Conservation (phyloP, 345 rosid species). For the Rhizophora mangle region DNA sequence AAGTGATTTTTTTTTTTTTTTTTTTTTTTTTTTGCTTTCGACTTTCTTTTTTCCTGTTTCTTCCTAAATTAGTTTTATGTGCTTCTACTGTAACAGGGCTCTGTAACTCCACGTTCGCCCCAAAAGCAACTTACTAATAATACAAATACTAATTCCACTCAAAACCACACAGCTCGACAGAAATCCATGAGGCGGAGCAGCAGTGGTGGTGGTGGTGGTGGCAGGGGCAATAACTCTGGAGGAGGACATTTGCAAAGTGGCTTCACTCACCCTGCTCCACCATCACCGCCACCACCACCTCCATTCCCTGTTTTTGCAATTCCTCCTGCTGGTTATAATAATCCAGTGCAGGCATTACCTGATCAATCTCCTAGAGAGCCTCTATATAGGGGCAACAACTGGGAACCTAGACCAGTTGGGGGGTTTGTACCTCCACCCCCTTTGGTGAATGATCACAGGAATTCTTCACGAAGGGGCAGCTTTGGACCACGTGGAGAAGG, state of each 20-base stretch:
- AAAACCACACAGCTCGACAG: slow-evolving; percentile 35
- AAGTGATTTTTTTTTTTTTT: too few species aligned
- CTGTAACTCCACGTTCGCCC: slow-evolving; percentile 26
- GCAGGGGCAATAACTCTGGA: slow-evolving; percentile 20
- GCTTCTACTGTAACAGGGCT: slow-evolving; percentile 25
- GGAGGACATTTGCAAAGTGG: slow-evolving; percentile 30
- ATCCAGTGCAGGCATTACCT: slow-evolving; percentile 27
- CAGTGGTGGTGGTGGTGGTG: slow-evolving; percentile 17
- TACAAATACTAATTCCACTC: slow-evolving; percentile 35
- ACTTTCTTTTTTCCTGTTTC: not conserved
- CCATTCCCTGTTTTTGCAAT: slow-evolving; percentile 32
- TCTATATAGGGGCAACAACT: slow-evolving; percentile 32
- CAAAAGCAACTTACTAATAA: slow-evolving; percentile 31
- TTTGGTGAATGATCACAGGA: slow-evolving; percentile 35
- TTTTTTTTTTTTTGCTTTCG: too few species aligned
- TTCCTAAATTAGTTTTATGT: not conserved
- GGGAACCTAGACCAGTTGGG: slow-evolving; percentile 45
- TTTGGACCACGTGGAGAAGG: slow-evolving; percentile 52
- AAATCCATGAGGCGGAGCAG: slow-evolving; percentile 37
- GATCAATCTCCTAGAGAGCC: slow-evolving; percentile 40
- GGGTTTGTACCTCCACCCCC: slow-evolving; percentile 41
- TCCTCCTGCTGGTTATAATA: slow-evolving; percentile 34
- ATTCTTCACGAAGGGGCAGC: slow-evolving; percentile 46
- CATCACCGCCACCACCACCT: slow-evolving; percentile 38
- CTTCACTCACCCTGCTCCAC: slow-evolving; percentile 26